Evolutionary conservation across 2,329 filamentous ascomycete species (phyloP), one percentile per base, ranked within the genome.

Genomic region (Coniochaeta sp.): DNA sequence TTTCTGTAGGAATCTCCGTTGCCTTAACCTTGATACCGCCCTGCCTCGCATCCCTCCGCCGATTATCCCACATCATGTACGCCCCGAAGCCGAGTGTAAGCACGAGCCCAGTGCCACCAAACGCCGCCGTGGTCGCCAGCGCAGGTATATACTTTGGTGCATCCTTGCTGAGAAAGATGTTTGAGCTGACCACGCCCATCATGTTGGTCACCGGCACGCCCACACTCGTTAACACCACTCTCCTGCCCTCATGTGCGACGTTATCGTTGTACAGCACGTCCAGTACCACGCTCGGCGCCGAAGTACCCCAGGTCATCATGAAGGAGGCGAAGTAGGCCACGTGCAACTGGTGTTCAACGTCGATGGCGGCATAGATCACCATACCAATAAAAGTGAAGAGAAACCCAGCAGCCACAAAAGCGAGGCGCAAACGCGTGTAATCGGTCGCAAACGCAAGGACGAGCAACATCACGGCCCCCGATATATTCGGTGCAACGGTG

Each of bases 291-390:
- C 82, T 87, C 0, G 88, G 87, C 0, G 87, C 86, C 1, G 82
- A 85, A 0, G 86, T 89, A 14, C 87, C 87, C 83, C 86, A 90
- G 10, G 83, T 86, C 85, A 91, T 89, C 84, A 91, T 87, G 65
- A 91, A 91, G 51, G 79, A 83, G 5, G 86, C 85, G 57, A 83
- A 90, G 61, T 91, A 91, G 0, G 86, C 87, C 1, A 89, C 73
- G 3, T 77, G 74, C n/a, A 86, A 65, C 33, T 86, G 71, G 3
- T 71, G 60, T 31, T 79, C 65, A 14, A 89, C 81, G 58, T 84
- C 75, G 53, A 92, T 85, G 18, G 83, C 75, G 0, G 86, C 85
- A 58, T 87, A 91, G 62, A 92, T 87, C 65, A 91, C 81, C 71
- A 92, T 89, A 4, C 89, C 89, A 47, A 79, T 77, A 61, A 91